Evolutionary conservation across 805 yeast species (phyloP).

Genomic region (Saccharomycopsis synnaedendra): DNA sequence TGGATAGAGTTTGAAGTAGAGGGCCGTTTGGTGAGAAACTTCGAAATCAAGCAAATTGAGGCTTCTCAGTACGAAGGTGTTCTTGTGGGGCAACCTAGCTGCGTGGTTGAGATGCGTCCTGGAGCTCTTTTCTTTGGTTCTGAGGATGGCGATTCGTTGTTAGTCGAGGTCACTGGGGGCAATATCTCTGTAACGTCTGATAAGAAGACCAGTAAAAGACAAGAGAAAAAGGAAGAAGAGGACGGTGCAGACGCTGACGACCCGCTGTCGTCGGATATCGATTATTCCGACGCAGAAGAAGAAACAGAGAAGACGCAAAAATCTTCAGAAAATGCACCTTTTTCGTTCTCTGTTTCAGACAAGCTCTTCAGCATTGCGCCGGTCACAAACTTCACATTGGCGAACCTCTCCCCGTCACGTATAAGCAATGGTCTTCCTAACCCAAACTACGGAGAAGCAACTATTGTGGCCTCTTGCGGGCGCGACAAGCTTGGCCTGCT

Average conservation of each 20-base stretch:
- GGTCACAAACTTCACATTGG: slow-evolving; percentile 53
- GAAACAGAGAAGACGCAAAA: slow-evolving; percentile 7
- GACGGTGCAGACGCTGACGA: slow-evolving; percentile 16
- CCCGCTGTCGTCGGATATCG: slow-evolving; percentile 5
- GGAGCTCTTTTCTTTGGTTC: slow-evolving; percentile 9
- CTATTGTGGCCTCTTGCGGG: slow-evolving; percentile 64
- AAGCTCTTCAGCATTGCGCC: slow-evolving; percentile 61
- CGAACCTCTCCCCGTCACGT: slow-evolving; percentile 42
- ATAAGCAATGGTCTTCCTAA: slow-evolving; percentile 52
- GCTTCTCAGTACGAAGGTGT: neutral
- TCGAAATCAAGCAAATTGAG: slow-evolving; percentile 7
- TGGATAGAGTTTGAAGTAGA: slow-evolving; percentile 16
- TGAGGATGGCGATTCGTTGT: slow-evolving; percentile 9
- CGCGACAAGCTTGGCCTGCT: slow-evolving; percentile 42
- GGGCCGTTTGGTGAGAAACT: slow-evolving; percentile 11
- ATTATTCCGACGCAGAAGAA: slow-evolving; percentile 13
- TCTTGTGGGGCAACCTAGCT: slow-evolving; percentile 1
- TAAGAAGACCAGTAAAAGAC: slow-evolving; percentile 3
- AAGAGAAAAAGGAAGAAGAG: slow-evolving; percentile 2
- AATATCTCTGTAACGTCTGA: slow-evolving; percentile 1
- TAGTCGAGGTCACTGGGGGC: slow-evolving; percentile 11
- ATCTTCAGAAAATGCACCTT: neutral
- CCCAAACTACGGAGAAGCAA: slow-evolving; percentile 55
- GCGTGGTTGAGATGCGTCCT: slow-evolving; percentile 1
- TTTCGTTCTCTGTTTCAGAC: slow-evolving; percentile 37